phyloP scores from a whole-genome alignment of 495 filamentous ascomycete species.

The Penicillium crystallinum region DNA sequence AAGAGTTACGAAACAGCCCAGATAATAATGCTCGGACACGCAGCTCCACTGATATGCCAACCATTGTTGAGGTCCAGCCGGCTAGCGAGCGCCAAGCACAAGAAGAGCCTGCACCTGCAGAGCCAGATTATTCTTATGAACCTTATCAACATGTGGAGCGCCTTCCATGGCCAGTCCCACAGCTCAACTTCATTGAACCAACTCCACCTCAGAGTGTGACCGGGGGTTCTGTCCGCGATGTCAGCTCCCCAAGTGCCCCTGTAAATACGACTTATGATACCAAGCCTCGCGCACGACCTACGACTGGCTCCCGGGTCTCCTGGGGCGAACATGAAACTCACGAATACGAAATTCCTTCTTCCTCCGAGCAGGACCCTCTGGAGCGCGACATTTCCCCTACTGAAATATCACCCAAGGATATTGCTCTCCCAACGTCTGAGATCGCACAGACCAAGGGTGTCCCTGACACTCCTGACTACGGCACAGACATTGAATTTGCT shows the following conservation, averaged over 20 bases:
- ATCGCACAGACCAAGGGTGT: slow-evolving; percentile 14
- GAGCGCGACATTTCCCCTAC: slow-evolving; percentile 22
- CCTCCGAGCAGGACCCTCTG: slow-evolving; percentile 36
- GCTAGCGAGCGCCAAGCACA: slow-evolving; percentile 20
- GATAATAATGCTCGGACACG: slow-evolving; percentile 10
- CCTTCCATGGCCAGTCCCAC: slow-evolving; percentile 47
- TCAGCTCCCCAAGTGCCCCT: slow-evolving; percentile 24
- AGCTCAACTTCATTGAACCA: slow-evolving; percentile 44
- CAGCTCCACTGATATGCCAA: slow-evolving; percentile 20
- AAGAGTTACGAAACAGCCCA: slow-evolving; percentile 31
- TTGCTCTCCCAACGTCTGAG: slow-evolving; percentile 14
- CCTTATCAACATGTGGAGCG: slow-evolving; percentile 25
- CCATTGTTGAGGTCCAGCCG: slow-evolving; percentile 33
- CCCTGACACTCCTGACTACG: slow-evolving; percentile 9
- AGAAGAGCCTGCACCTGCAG: slow-evolving; percentile 5
- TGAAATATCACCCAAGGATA: slow-evolving; percentile 16
- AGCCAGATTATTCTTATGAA: slow-evolving; percentile 20
- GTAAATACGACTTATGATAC: slow-evolving; percentile 17
- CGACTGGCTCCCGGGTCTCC: slow-evolving; percentile 49
- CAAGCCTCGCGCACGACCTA: slow-evolving; percentile 22
- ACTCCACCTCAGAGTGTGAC: slow-evolving; percentile 45
- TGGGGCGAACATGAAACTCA: slow-evolving; percentile 60
- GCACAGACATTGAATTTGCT: slow-evolving; percentile 62
- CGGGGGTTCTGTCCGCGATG: slow-evolving; percentile 38
- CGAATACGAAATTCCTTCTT: slow-evolving; percentile 55